Conservation (phyloP, 2,329 filamentous ascomycete genomes). For the Neonectria sp. region DNA sequence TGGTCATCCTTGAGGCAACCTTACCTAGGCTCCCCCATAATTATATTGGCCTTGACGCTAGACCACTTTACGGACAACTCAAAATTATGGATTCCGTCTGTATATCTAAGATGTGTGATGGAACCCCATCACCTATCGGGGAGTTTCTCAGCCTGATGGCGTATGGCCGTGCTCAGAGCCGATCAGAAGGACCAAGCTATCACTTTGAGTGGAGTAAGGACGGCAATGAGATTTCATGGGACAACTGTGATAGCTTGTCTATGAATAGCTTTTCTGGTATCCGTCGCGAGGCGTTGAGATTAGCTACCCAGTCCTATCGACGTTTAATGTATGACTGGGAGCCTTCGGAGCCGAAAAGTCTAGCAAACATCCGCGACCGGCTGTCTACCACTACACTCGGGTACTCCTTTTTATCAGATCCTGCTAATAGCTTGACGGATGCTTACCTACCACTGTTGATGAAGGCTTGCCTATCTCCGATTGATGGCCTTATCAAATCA, state of each 20-base stretch:
- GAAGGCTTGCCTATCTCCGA: slow-evolving; percentile 8
- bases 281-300: neutral
- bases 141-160: slow-evolving; percentile 12
- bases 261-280: slow-evolving; percentile 1
- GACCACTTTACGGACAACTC: slow-evolving; percentile 5
- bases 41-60: neutral
- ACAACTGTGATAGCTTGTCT: slow-evolving; percentile 3
- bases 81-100: neutral
- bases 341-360: neutral
- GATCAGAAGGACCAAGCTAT: slow-evolving; percentile 3
- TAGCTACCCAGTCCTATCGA: neutral
- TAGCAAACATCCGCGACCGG: neutral
- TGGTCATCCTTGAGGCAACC: no score
- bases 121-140: slow-evolving; percentile 5
- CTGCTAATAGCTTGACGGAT: slow-evolving; percentile 7
- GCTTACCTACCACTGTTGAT: slow-evolving; percentile 13
- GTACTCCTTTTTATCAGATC: slow-evolving; percentile 19
- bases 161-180: slow-evolving; percentile 1
- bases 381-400: neutral
- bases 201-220: slow-evolving; percentile 12
- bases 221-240: slow-evolving; percentile 9
- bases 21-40: neutral
- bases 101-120: slow-evolving; percentile 2
- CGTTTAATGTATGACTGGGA: no score
- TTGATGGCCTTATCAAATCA: slow-evolving; percentile 14